Base-by-base conservation (phyloP, 805 yeast species). In the Yarrowia deformans region DNA sequence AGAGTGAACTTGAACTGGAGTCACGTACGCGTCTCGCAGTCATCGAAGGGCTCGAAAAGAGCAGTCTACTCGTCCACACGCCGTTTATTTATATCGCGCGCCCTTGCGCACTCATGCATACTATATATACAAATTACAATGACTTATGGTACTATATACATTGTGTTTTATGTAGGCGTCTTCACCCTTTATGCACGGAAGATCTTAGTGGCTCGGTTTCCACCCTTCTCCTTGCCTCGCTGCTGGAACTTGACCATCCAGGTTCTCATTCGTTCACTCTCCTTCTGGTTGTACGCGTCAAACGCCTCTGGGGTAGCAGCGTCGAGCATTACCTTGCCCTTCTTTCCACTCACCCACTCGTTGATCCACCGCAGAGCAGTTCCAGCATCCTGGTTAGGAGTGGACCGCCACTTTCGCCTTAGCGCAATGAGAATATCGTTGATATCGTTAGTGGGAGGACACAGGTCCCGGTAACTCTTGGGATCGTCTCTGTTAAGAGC, bases 391-490 rank as follows among this genome's bases (percentile, higher is more conserved):
- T 61, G 54, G 23, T 61, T 39, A 12, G 54, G 46, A 12, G 54
- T 46, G 9, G 67, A 35, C 10, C 46, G 34, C 67, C 67, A 61
- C 23, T 39, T 46, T 7, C 55, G 43, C 37, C 67, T 35, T 23
- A 61, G 56, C 1, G 61, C 50, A 7, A 7, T 10, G n/a, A 66
- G 79, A 76, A 68, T 87, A 87, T 75, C 87, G 88, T 68, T 78
- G 83, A 8, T 79, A 14, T 88, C 85, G 76, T 93, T 93, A 0
- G 97, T 91, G 0, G 97, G 97, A 18, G 64, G 79, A 10, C 79
- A 72, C 72, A 86, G 77, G 73, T 87, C 87, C 10, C 78, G 75
- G 12, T 72, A 69, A 5, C 77, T 77, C 43, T 70, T 72, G 12
- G 79, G 79, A 52, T 78, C 72, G 29, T 73, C 72, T 48, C 69